These are phyloP conservation scores for Chlamydomonas eustigma DNA, from an alignment of 139 green algal species.

Conservation along the genomic window DNA sequence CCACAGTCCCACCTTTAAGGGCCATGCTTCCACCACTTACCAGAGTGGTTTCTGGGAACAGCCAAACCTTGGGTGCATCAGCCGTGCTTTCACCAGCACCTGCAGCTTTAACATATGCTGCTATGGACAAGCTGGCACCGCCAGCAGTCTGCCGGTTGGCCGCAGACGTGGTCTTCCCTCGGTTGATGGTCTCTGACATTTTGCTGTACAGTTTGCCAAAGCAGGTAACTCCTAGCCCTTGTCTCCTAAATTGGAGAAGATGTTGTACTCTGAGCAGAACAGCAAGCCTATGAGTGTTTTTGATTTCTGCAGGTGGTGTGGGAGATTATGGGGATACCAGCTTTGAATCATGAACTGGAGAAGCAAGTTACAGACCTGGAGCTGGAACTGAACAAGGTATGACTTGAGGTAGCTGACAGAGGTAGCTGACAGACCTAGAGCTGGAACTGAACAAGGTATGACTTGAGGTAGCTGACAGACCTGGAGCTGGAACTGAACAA, in stretches of 20 bases:
- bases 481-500: no score
- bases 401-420: not conserved
- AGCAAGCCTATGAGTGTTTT: no score
- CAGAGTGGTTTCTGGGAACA: not conserved
- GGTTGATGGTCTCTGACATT: conserved; percentile 43
- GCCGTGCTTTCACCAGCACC: not conserved
- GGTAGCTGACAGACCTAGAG: no score
- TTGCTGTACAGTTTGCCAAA: conserved; percentile 35
- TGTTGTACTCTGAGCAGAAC: no score
- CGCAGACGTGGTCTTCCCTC: conserved; percentile 37
- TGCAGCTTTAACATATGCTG: not conserved
- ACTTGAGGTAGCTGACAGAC: no score
- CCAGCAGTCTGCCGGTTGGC: conserved; percentile 18
- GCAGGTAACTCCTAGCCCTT: conserved; percentile 16
- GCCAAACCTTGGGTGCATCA: not conserved
- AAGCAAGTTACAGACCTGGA: conserved; percentile 28
- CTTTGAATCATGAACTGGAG: conserved; percentile 51
- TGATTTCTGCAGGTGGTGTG: conserved; percentile 35
- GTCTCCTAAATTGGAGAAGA: not conserved
- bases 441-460: no score
- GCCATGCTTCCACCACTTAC: conserved; percentile 1
- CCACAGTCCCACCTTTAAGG: not conserved
- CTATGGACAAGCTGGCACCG: not conserved
- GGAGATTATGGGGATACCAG: conserved; percentile 35
- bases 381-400: conserved; percentile 30